phyloP scores from a whole-genome alignment of 202 grass and related monocot species.

The Musa balbisiana region DNA sequence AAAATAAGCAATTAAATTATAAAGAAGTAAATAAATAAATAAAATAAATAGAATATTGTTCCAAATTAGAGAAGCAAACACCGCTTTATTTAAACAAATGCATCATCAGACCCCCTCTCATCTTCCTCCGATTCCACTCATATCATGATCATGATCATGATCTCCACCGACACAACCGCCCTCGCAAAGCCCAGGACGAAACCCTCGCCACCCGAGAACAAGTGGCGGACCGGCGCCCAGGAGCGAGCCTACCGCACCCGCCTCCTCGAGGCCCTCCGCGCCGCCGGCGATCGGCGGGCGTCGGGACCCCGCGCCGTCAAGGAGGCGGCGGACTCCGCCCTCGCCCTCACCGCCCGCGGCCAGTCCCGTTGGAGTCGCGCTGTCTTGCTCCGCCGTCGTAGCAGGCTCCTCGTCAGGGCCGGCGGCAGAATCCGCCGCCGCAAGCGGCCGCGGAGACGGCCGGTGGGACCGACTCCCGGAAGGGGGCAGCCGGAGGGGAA shows the following conservation, averaged over 20 bases:
- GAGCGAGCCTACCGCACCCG: conserved; percentile 64
- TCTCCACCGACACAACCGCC: too few relatives aligned
- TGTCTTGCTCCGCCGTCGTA: conserved; percentile 45
- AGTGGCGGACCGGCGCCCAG: conserved; percentile 69
- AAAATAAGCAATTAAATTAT: too few relatives aligned
- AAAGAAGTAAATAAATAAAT: too few relatives aligned
- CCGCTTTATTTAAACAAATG: too few relatives aligned
- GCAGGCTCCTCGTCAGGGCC: conserved; percentile 56
- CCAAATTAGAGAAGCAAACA: too few relatives aligned
- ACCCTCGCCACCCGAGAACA: conserved; percentile 25
- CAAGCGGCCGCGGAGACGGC: conserved; percentile 5
- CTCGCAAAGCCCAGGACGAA: background rate
- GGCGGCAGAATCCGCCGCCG: conserved; percentile 54
- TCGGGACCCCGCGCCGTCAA: conserved; percentile 42
- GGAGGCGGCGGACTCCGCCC: conserved; percentile 73
- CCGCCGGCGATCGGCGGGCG: conserved; percentile 24
- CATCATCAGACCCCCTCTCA: too few relatives aligned
- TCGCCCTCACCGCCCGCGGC: conserved; percentile 69
- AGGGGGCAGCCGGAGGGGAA: conserved; percentile 25
- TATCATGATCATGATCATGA: too few relatives aligned
- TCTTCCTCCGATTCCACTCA: too few relatives aligned
- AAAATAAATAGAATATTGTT: too few relatives aligned
- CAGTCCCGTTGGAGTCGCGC: conserved; percentile 90
- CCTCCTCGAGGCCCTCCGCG: conserved; percentile 62
- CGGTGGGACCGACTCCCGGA: background rate